A percentile compares a stretch with the other conserved stretches of the same genome.
These are phyloP conservation scores for Persicaria maculosa DNA, from an alignment of 148 eudicot species.

Conservation along the genomic window DNA sequence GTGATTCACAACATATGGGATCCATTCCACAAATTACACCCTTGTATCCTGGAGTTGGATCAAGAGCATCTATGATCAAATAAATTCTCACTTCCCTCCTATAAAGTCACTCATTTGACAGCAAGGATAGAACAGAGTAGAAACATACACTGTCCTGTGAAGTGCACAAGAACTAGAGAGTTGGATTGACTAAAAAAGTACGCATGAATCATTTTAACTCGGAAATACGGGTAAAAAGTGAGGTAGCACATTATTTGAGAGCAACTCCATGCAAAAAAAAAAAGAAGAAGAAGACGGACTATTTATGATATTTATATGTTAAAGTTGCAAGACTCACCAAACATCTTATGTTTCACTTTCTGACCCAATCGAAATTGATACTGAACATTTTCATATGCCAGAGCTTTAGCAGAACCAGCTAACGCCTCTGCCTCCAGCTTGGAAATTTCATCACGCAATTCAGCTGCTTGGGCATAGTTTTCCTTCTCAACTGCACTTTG, in stretches of 20 bases:
- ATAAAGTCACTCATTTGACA: neutral
- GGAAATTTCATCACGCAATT: slow-evolving; percentile 73
- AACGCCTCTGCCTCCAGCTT: slow-evolving; percentile 78
- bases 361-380: slow-evolving; percentile 88
- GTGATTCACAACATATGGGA: slow-evolving; percentile 94
- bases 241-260: neutral
- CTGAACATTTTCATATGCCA: slow-evolving; percentile 59
- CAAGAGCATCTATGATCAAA: neutral
- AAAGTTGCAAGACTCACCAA: slow-evolving; percentile 39
- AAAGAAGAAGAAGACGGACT: neutral
- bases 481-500: slow-evolving; percentile 74
- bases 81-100: neutral
- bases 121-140: neutral
- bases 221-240: too few species aligned
- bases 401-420: slow-evolving; percentile 74
- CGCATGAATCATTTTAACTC: neutral
- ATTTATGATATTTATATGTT: neutral
- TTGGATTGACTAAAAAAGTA: neutral
- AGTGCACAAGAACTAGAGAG: neutral
- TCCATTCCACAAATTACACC: slow-evolving; percentile 98
- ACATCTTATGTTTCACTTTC: slow-evolving; percentile 77
- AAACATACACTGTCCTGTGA: neutral
- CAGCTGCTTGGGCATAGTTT: slow-evolving; percentile 70
- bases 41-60: slow-evolving; percentile 49
- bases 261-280: neutral